Evolutionary conservation across 805 yeast genomes (phyloP), one percentile per base, ranked within the genome.

Genomic region (Pichia californica): DNA sequence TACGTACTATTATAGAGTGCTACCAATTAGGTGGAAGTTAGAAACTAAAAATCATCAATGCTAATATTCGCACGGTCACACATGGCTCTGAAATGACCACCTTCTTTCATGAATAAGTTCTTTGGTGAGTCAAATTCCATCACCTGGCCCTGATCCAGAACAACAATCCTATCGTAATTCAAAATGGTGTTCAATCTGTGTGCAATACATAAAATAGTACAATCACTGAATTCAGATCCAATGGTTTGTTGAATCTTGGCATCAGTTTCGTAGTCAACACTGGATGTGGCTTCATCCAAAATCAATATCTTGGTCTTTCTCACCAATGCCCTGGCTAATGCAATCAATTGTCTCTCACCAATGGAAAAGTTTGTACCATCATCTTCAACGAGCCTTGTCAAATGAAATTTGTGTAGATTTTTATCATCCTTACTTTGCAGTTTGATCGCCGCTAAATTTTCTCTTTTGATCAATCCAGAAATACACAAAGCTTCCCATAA

Each of bases 261-360:
- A 61, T 83, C 91, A 0, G 89, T 82, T 51, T 76, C 83, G 55
- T 77, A 77, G 58, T 83, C 91, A 16, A 83, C 89, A 32, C 81
- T 74, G 1, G 88, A 79, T 0, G 91, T 83, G 3, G 89, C 89
- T 60, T 83, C 91, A 59, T 83, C 91, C 48, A 83, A 58, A 37
- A 83, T 74, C 42, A 83, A 61, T 39, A 83, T 74, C 54, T 71
- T 77, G 13, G 83, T 65, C 31, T 71, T 70, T 48, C 87, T 71
- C 19, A 81, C 86, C 35, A 83, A 62, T 0, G 89, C 88, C 47
- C 91, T 69, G 1, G 88, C 81, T 39, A 83, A 65, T 1, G 87
- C 83, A 45, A 83, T 61, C 48, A 83, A 54, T 59, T 83, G 89
- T 46, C 82, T 72, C 56, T 83, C 88, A 41, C 89, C 89, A 5